Evolutionary conservation across 257 asterid genomes (phyloP).

Genomic region (Solanum chilense): DNA sequence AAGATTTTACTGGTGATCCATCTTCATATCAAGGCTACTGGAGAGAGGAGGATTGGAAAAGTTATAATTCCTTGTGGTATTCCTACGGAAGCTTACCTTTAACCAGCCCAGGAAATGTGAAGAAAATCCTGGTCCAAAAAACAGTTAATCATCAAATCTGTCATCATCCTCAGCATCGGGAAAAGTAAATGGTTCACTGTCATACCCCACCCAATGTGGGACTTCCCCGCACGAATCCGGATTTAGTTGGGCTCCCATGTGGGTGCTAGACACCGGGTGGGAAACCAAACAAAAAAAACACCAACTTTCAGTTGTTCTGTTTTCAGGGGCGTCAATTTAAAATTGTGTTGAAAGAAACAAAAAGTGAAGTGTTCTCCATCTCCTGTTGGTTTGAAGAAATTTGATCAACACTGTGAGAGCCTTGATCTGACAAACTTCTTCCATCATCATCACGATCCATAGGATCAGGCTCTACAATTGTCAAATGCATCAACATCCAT

Average conservation of each 20-base stretch:
- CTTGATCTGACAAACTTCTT: conserved; percentile 47
- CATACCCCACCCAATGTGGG: conserved; percentile 21
- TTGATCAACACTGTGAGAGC: conserved; percentile 34
- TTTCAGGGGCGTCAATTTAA: neutral
- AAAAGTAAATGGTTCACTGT: conserved; percentile 24
- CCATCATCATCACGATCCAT: conserved; percentile 66
- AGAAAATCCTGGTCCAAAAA: conserved; percentile 60
- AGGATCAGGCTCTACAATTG: conserved; percentile 40
- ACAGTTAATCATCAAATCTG: conserved; percentile 51
- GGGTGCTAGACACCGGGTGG: neutral
- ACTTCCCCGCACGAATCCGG: neutral
- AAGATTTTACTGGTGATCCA: conserved; percentile 42
- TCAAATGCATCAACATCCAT: conserved; percentile 35
- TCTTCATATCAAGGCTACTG: conserved; percentile 25
- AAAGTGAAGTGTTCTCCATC: conserved; percentile 1
- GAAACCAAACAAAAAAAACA: neutral
- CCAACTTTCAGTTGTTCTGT: neutral
- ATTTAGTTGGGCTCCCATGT: neutral
- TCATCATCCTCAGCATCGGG: conserved; percentile 42
- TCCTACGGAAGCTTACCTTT: conserved; percentile 34
- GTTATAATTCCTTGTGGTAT: neutral
- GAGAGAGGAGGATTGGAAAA: neutral
- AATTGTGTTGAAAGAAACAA: neutral
- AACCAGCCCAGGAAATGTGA: conserved; percentile 78
- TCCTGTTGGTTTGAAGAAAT: conserved; percentile 38